These are phyloP conservation scores for Lachnellula occidentalis DNA, from an alignment of 2,329 filamentous ascomycete genomes.

Conservation along the genomic window DNA sequence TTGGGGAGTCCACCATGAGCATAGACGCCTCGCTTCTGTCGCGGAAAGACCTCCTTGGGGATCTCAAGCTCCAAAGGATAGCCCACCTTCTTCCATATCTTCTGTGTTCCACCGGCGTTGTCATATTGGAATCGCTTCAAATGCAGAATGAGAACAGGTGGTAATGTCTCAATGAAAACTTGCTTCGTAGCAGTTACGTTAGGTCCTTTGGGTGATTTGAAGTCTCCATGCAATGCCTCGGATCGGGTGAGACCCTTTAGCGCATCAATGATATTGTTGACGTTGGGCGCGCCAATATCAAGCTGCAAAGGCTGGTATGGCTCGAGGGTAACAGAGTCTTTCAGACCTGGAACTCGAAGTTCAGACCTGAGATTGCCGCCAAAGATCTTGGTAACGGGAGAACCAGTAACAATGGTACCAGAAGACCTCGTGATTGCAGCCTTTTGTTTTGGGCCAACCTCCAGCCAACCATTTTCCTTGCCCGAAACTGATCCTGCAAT, in stretches of 20 bases:
- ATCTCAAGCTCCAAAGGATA: conserved; percentile 95
- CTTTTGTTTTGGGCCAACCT: conserved; percentile 90
- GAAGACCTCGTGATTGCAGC: conserved; percentile 81
- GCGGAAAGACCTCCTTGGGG: conserved; percentile 80
- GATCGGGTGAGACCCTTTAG: conserved; percentile 77
- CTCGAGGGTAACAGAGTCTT: conserved; percentile 86
- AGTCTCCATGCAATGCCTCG: conserved; percentile 81
- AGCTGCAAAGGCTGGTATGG: conserved; percentile 92
- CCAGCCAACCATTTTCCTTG: conserved; percentile 72
- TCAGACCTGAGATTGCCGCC: conserved; percentile 88
- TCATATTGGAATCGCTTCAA: conserved; percentile 98
- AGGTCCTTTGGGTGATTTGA: conserved; percentile 71
- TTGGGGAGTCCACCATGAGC: conserved; percentile 67
- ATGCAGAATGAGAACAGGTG: conserved; percentile 87
- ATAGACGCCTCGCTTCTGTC: conserved; percentile 60
- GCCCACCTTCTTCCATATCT: conserved; percentile 97
- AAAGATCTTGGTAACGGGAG: conserved; percentile 90
- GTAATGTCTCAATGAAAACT: conserved; percentile 86
- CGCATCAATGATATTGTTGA: conserved; percentile 89
- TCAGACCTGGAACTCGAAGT: conserved; percentile 76
- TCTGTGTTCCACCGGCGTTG: conserved; percentile 79
- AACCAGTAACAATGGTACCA: conserved; percentile 66
- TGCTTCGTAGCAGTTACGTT: conserved; percentile 83
- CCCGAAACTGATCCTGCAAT: conserved; percentile 31
- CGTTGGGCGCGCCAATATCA: conserved; percentile 81